Evolutionary conservation across 2,329 filamentous ascomycete species (phyloP).

Genomic region (Pseudopithomyces chartarum): DNA sequence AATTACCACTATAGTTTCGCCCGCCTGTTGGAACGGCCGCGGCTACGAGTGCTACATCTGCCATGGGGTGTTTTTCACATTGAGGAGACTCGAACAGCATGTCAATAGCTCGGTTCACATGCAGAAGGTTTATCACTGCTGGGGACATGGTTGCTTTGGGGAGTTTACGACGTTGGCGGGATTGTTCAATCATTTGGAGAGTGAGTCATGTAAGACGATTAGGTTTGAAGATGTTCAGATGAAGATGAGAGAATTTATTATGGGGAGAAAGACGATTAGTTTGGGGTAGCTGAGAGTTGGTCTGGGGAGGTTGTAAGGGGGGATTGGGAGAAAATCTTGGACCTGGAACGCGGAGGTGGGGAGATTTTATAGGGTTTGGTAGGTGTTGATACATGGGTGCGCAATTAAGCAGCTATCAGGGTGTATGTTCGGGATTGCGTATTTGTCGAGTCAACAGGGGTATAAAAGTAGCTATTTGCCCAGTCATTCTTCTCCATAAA

Average conservation of each 20-base stretch:
- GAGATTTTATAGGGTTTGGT: too few relatives aligned
- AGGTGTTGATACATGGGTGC: too few relatives aligned
- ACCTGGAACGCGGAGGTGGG: too few relatives aligned
- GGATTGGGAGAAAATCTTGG: neutral
- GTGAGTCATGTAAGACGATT: constrained; percentile 49
- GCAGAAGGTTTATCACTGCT: constrained; percentile 54
- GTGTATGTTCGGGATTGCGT: too few relatives aligned
- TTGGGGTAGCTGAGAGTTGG: neutral
- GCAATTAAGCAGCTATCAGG: too few relatives aligned
- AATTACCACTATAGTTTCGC: constrained; percentile 38
- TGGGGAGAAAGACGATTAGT: neutral
- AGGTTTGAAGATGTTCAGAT: constrained; percentile 28
- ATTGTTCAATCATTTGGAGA: constrained; percentile 54
- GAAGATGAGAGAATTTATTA: neutral
- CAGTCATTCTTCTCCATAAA: too few relatives aligned
- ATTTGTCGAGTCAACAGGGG: too few relatives aligned
- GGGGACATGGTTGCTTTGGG: constrained; percentile 46
- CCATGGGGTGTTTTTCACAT: constrained; percentile 47
- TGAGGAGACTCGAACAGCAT: constrained; percentile 55
- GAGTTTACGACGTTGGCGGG: constrained; percentile 48
- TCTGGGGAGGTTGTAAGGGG: neutral
- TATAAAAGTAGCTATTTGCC: too few relatives aligned
- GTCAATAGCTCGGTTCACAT: constrained; percentile 59
- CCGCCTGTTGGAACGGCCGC: constrained; percentile 47
- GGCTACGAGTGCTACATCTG: constrained; percentile 65